Base-by-base conservation (phyloP, 2,329 filamentous ascomycete genomes). In the Fusarium chlamydosporum region DNA sequence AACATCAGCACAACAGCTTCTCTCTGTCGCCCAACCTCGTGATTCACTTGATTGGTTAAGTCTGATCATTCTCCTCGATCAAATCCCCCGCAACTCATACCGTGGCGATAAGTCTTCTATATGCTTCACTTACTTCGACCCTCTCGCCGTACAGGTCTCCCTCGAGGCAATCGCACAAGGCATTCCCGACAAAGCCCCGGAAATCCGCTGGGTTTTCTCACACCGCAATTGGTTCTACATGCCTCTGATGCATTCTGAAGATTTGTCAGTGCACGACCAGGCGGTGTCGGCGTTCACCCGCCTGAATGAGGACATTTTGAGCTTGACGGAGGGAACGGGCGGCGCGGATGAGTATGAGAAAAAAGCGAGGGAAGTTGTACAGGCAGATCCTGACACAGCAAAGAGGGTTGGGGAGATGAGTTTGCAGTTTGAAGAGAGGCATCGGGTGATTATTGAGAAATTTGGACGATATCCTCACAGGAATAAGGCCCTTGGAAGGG, bases 391-490 rank as follows among this genome's bases (percentile, higher is more conserved):
- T 4, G 72, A 76, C 4, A 72, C 73, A 4, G 71, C 78, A 1
- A 70, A 57, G 40, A 53, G 59, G 18, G 23, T 79, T 7, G 74
- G 72, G 2, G 55, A 69, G 15, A 51, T 40, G n/a, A 70, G 70
- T 11, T 13, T 71, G 5, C 74, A 76, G 4, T 81, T 82, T 48
- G 81, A 83, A 65, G 75, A 76, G 67, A 80, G 79, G 67, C 88
- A 90, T 72, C 72, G 75, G 23, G 80, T 80, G 23, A 83, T 88
- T 15, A 75, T 90, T 37, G 76, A 81, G 56, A 78, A 62, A 58
- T 90, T 89, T 73, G 87, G 86, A 2, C 76, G 88, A 54, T 90
- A 88, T 76, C 87, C 88, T 10, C 84, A 89, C 75, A 78, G 88
- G 7, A 90, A 89, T 70, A 72, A 76, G 56, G 78, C 78, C 1